Percentiles rank a stretch among this genome's conserved stretches.
Evolutionary conservation across 2,329 filamentous ascomycete genomes (phyloP).

Genomic region (Xylaria sp.): DNA sequence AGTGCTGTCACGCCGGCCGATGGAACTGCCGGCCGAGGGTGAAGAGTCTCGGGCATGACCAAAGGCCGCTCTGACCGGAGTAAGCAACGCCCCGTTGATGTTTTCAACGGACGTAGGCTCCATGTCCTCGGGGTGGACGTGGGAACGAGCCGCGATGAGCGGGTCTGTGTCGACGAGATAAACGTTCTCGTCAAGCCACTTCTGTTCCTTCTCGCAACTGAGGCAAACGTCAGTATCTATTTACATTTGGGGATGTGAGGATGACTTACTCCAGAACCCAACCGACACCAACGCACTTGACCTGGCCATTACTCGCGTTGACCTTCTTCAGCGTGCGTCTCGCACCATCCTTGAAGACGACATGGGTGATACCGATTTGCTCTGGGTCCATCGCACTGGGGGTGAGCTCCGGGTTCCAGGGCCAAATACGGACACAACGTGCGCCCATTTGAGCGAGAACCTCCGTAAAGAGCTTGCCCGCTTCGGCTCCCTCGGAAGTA

Average conservation of each 20-base stretch:
- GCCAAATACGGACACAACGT: slow-evolving; percentile 69
- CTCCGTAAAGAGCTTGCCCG: slow-evolving; percentile 74
- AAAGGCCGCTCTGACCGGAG: slow-evolving; percentile 33
- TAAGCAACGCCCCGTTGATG: slow-evolving; percentile 58
- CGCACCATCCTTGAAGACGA: slow-evolving; percentile 84
- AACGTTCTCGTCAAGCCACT: slow-evolving; percentile 67
- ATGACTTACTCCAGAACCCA: slow-evolving; percentile 79
- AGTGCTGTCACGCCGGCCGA: slow-evolving; percentile 49
- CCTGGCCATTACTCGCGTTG: slow-evolving; percentile 62
- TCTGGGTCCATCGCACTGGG: slow-evolving; percentile 35
- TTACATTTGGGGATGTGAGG: neutral
- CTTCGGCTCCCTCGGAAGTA: slow-evolving; percentile 74
- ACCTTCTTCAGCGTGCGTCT: slow-evolving; percentile 78
- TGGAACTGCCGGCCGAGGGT: slow-evolving; percentile 43
- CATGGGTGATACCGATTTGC: slow-evolving; percentile 75
- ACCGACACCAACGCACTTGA: slow-evolving; percentile 79
- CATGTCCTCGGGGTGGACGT: slow-evolving; percentile 72
- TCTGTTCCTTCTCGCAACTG: slow-evolving; percentile 69
- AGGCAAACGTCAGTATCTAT: slow-evolving; percentile 27
- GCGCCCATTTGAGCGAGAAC: slow-evolving; percentile 78
- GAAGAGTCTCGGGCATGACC: slow-evolving; percentile 33
- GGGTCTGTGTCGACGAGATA: slow-evolving; percentile 63
- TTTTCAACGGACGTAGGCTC: slow-evolving; percentile 67
- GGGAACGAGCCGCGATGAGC: slow-evolving; percentile 63
- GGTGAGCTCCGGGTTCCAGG: slow-evolving; percentile 55